Base-by-base conservation (phyloP, 2,329 filamentous ascomycete species). In the Fusarium goolgardi region DNA sequence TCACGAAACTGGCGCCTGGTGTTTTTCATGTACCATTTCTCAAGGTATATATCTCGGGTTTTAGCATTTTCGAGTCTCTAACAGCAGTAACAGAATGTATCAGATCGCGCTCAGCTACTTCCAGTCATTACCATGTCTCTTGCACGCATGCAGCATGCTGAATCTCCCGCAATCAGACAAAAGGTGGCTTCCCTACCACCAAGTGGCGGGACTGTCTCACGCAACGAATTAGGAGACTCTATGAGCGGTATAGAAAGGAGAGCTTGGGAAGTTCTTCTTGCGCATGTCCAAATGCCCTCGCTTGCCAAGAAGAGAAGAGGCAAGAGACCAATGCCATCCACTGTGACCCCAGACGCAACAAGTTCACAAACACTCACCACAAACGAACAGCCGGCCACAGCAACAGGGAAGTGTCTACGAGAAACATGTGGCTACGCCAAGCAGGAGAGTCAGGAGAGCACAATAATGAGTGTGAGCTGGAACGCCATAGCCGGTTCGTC, bases 1-100 rank as follows among this genome's bases (percentile, higher is more conserved):
- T 81, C 12, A 63, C 65, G 3, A 59, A 56, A 4, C 45, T 81
- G 8, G 72, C 73, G 6, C 80, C 80, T 0, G 77, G 77, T 18
- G 77, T 81, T 18, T 81, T 81, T 29, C 67, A 80, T 50, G 68
- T 77, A 27, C 66, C 71, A 18, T 79, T 80, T 68, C 69, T 81
- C 15, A 74, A 75, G 66, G 80, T 80, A 70, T 35, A 58, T 20
- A 58, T 21, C 4, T 35, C 9, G 11, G 7, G 15, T 11, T 7
- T 21, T 20, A 31, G n/a, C 8, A 29, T 7, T 2, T 18, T 15
- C 21, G 15, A n/a, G 15, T 16, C 20, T 10, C 67, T 74, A 31
- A 74, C 20, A 6, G 18, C 20, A 31, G 15, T 6, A 39, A 46
- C 13, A 79, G 78, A 52, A 49, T 10, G 34, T 79, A 37, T 65